Conservation (phyloP, 306 rosid genomes). For the Echinosophora koreensis region DNA sequence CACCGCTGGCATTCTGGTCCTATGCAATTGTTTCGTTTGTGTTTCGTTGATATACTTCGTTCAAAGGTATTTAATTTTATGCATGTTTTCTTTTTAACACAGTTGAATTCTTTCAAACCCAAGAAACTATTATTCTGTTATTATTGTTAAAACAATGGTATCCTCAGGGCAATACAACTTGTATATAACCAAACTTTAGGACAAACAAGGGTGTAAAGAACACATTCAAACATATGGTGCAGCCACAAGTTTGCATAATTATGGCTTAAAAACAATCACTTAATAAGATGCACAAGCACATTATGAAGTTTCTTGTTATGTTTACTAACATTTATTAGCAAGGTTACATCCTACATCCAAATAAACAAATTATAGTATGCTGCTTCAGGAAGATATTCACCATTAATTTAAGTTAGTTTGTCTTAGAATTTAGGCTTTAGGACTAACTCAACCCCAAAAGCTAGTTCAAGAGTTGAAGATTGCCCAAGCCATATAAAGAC, state of each 20-base stretch:
- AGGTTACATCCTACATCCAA: background rate
- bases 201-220: background rate
- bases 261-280: background rate
- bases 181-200: background rate
- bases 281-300: background rate
- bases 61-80: conserved; percentile 72
- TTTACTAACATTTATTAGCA: conserved; percentile 2
- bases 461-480: no score
- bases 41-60: conserved; percentile 85
- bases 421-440: no score
- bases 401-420: no score
- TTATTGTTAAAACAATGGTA: background rate
- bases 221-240: conserved; percentile 6
- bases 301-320: conserved; percentile 19
- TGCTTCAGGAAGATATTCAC: no score
- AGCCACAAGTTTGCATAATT: conserved; percentile 9
- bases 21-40: conserved; percentile 93
- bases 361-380: no score
- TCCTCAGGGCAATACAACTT: background rate
- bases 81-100: conserved; percentile 13
- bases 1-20: conserved; percentile 99
- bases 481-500: no score
- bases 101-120: conserved; percentile 27
- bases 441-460: no score
- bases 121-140: conserved; percentile 9